Evolutionary conservation across 768 basidiomycete genomes (phyloP).

Genomic region (Kwoniella pini): DNA sequence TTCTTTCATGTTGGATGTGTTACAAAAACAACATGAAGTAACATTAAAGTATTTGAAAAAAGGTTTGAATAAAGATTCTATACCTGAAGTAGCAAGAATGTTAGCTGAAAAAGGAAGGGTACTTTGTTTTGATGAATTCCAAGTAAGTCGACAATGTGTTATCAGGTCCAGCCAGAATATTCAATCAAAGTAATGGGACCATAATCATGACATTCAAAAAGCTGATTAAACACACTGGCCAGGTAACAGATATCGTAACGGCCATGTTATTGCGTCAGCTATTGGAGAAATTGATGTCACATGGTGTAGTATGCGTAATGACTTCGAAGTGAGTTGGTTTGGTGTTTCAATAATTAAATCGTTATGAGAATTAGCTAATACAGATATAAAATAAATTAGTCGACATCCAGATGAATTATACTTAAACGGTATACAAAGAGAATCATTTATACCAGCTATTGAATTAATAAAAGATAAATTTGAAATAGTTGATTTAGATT

Average conservation of each 20-base stretch:
- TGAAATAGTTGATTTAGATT: constrained; percentile 87
- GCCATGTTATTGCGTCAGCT: constrained; percentile 95
- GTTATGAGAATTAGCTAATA: neutral
- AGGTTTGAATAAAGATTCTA: constrained; percentile 76
- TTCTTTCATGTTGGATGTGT: constrained; percentile 98
- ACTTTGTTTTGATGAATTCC: constrained; percentile 97
- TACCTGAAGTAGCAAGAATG: constrained; percentile 81
- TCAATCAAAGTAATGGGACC: no score
- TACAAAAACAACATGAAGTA: constrained; percentile 65
- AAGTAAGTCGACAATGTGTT: no score
- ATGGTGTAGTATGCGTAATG: constrained; percentile 90
- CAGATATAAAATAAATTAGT: constrained; percentile 57
- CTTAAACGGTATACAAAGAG: constrained; percentile 96
- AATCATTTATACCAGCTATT: constrained; percentile 92
- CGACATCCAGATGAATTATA: constrained; percentile 97
- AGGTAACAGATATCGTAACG: constrained; percentile 96
- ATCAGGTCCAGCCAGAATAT: no score
- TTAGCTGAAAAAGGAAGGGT: constrained; percentile 80
- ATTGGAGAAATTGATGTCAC: constrained; percentile 78
- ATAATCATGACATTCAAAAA: no score
- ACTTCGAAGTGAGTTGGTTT: constrained; percentile 81
- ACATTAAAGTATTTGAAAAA: constrained; percentile 43
- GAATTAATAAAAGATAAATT: constrained; percentile 85
- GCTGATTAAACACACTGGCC: neutral
- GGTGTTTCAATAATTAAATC: neutral